Base-by-base conservation (phyloP, 1,139 yeast genomes). In the Blastobotrys niveus region DNA sequence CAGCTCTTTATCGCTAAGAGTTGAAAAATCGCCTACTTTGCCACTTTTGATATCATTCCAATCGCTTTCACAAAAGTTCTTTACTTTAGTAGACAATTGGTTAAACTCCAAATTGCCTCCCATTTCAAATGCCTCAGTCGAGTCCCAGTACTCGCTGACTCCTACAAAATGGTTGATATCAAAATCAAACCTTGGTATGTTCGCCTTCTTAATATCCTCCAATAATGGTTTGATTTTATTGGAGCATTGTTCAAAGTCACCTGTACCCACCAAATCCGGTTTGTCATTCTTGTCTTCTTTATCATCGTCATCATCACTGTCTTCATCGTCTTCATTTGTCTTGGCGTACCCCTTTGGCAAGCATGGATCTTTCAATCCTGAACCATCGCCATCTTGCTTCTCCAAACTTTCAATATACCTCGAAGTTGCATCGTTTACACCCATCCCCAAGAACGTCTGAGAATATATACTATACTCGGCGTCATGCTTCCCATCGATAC, bases 61-160 rank as follows among this genome's bases (percentile, higher is more conserved):
- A 17, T 68, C 68, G 2, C 71, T 61, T 21, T 53, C 49, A 54
- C 86, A 79, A 29, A 77, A 66, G 31, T 65, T 66, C 22, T 67
- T 56, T 2, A 82, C 76, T 45, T 71, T 65, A 3, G 63, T 60
- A 48, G 73, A 69, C 18, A 79, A 71, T 21, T 59, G 50, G 4
- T 55, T 54, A 40, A 60, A 62, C 47, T 70, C 69, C 45, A 64
- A 66, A 30, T 56, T 59, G 2, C 72, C 73, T 6, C 69, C 68
- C 50, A 65, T 51, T 10, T 59, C 56, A 42, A 65, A 66, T 3
- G 80, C 67, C 29, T 70, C 71, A 8, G 82, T 69, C 2, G 87
- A 77, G 59, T 83, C 84, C 85, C 88, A 84, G 62, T 82, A 84
- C 35, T 88, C 94, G 54, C 88, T 80, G 2, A 86, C 87, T 0